Evolutionary conservation across 345 rosid genomes (phyloP).

Genomic region (Hibiscus trionum): DNA sequence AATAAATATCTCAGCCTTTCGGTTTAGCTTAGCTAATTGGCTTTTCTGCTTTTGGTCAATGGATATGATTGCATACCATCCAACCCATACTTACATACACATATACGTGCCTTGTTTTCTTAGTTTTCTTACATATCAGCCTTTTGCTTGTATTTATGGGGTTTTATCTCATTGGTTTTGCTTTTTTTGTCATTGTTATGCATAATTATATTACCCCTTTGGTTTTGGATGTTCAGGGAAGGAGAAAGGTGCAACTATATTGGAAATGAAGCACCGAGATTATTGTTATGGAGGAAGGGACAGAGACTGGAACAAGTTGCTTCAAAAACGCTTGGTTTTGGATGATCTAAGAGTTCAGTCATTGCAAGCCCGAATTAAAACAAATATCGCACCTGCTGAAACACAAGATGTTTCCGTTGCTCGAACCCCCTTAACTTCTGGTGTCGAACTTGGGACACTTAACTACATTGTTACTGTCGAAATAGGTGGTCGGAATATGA

Average conservation of each 20-base stretch:
- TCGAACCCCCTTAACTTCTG: slow-evolving; percentile 58
- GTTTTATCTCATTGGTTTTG: background rate
- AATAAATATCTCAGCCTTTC: background rate
- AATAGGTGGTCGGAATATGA: slow-evolving; percentile 51
- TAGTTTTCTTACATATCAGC: too few relatives aligned
- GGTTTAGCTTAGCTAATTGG: background rate
- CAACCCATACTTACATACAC: too few relatives aligned
- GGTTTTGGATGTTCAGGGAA: slow-evolving; percentile 29
- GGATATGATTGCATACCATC: too few relatives aligned
- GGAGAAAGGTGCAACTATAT: slow-evolving; percentile 43
- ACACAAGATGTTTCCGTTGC: slow-evolving; percentile 21
- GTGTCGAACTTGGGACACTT: slow-evolving; percentile 48
- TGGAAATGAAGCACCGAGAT: slow-evolving; percentile 70
- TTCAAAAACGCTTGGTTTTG: slow-evolving; percentile 38
- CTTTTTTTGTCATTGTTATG: background rate
- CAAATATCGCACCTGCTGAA: slow-evolving; percentile 17
- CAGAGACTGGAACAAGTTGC: slow-evolving; percentile 49
- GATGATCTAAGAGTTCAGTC: slow-evolving; percentile 44
- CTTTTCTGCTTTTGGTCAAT: background rate
- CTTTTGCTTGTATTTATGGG: background rate
- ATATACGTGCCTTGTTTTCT: too few relatives aligned
- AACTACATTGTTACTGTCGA: slow-evolving; percentile 68
- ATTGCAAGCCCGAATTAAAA: slow-evolving; percentile 48
- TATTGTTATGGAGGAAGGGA: slow-evolving; percentile 42
- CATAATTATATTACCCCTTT: background rate